A percentile compares a stretch with the other conserved stretches of the same genome.
phyloP scores from a whole-genome alignment of 106 monocot genomes.

The Alisma plantagoaquatica region DNA sequence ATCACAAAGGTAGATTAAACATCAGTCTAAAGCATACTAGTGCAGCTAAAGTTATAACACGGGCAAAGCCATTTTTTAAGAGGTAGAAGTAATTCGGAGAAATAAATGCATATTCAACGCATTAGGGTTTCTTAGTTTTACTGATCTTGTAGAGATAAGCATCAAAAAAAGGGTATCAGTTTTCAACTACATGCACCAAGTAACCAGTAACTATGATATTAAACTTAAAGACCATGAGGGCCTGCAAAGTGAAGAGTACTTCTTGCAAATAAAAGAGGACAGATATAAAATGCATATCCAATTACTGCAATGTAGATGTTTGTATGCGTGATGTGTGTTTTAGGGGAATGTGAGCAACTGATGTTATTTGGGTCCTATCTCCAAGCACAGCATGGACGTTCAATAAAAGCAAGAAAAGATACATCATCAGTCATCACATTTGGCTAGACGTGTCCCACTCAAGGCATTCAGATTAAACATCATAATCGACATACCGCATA shows the following conservation, averaged over 20 bases:
- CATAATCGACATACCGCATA: slow-evolving; percentile 5
- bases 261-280: no score
- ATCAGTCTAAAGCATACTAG: background rate
- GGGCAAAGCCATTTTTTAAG: background rate
- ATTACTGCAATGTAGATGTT: background rate
- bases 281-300: no score
- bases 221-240: no score
- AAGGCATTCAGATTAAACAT: background rate
- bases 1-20: background rate
- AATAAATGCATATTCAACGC: no score
- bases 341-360: background rate
- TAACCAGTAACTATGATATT: no score
- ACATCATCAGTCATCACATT: background rate
- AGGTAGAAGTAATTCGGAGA: no score
- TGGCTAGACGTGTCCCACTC: background rate
- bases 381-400: no score
- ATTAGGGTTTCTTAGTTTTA: no score
- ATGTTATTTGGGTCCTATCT: background rate
- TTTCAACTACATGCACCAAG: no score
- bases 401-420: background rate
- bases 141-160: no score
- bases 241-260: no score
- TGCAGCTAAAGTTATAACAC: background rate
- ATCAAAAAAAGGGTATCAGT: no score
- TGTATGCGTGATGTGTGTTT: background rate